These are phyloP conservation scores for Lentinula sp. DNA, from an alignment of 768 basidiomycete genomes.

Conservation along the genomic window DNA sequence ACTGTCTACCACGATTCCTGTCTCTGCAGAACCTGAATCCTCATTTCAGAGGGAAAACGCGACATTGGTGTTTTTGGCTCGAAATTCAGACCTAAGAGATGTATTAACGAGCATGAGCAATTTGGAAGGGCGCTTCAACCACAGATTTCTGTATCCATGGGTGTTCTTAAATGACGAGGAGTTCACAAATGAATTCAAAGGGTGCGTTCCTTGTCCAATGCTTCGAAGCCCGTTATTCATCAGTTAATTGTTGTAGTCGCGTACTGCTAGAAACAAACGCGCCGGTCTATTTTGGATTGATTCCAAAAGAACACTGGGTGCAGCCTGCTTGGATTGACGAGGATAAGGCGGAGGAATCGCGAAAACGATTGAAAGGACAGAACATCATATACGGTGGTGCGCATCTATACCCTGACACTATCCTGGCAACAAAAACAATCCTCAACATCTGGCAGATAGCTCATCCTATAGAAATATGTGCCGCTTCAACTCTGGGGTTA, in stretches of 20 bases:
- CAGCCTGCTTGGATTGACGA: constrained; percentile 74
- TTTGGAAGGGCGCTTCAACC: constrained; percentile 64
- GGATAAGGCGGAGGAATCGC: constrained; percentile 42
- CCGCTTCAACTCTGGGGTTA: constrained; percentile 63
- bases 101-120: constrained; percentile 53
- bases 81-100: constrained; percentile 43
- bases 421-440: not conserved
- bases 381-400: constrained; percentile 46
- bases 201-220: constrained; percentile 21
- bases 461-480: constrained; percentile 69
- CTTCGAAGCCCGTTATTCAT: not conserved
- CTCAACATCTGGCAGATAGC: not conserved
- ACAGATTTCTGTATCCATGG: constrained; percentile 59
- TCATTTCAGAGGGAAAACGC: constrained; percentile 2
- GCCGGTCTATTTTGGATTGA: constrained; percentile 45
- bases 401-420: constrained; percentile 9
- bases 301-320: constrained; percentile 57
- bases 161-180: constrained; percentile 67
- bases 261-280: constrained; percentile 35
- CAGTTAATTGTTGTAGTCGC: constrained; percentile 14
- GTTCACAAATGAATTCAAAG: constrained; percentile 56
- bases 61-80: constrained; percentile 29
- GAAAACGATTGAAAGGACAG: constrained; percentile 43
- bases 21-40: not conserved
- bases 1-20: not conserved